These are phyloP conservation scores for Biancaea sappan DNA, from an alignment of 306 rosid species.

Conservation along the genomic window DNA sequence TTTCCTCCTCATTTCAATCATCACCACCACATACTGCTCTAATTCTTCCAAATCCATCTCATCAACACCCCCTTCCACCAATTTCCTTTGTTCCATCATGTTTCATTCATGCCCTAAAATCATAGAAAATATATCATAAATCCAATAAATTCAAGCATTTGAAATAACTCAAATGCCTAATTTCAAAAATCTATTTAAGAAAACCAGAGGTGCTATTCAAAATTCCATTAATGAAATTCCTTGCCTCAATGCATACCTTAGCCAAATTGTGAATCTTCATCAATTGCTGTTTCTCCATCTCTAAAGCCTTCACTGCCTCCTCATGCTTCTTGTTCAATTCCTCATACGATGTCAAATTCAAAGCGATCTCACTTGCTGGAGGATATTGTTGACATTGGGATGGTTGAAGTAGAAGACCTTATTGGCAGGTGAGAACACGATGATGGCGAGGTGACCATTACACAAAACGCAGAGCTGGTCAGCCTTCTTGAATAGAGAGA, in stretches of 20 bases:
- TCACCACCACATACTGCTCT: constrained; percentile 32
- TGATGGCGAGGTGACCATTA: constrained; percentile 38
- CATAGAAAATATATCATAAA: too few species aligned
- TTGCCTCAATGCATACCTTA: too few species aligned
- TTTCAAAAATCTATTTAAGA: too few species aligned
- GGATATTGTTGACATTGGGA: constrained; percentile 35
- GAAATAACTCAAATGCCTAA: too few species aligned
- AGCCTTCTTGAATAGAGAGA: constrained; percentile 63
- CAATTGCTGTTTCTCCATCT: constrained; percentile 37
- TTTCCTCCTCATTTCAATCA: constrained; percentile 45
- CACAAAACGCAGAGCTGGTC: constrained; percentile 55
- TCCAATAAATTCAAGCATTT: too few species aligned
- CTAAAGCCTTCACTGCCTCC: constrained; percentile 38
- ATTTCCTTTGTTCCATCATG: not conserved
- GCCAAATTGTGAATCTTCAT: constrained; percentile 10
- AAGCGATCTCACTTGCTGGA: not conserved
- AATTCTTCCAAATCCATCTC: constrained; percentile 37
- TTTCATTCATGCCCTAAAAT: too few species aligned
- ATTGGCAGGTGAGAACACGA: constrained; percentile 51
- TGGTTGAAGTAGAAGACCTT: constrained; percentile 50
- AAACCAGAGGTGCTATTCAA: too few species aligned
- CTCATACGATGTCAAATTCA: not conserved
- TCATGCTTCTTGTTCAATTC: constrained; percentile 36
- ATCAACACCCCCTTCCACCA: constrained; percentile 52
- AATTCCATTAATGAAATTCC: too few species aligned